Conservation (phyloP, 192 early-diverging fungal genomes). For the Dissophora globulifera region DNA sequence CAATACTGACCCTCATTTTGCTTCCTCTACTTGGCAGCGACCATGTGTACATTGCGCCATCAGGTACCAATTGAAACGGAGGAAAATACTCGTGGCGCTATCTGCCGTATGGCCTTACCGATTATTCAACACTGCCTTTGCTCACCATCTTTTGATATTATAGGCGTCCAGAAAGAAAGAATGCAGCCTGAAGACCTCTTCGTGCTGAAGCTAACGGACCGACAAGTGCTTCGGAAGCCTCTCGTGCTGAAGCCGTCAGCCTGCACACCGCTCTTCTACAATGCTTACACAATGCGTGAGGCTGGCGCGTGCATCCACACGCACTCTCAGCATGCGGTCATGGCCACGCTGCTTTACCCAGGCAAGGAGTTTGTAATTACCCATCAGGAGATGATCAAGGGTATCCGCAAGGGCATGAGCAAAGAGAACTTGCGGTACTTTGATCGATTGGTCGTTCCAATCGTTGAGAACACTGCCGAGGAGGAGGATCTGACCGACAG, state of each 20-base stretch:
- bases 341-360: conserved; percentile 86
- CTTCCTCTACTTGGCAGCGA: conserved; percentile 53
- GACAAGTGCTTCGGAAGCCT: conserved; percentile 75
- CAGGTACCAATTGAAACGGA: conserved; percentile 45
- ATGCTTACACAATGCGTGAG: conserved; percentile 85
- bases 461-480: conserved; percentile 95
- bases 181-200: conserved; percentile 88
- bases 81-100: too few species aligned
- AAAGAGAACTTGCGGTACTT: conserved; percentile 76
- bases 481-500: conserved; percentile 91
- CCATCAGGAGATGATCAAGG: conserved; percentile 99
- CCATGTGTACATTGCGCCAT: conserved; percentile 88
- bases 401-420: conserved; percentile 81
- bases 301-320: conserved; percentile 96
- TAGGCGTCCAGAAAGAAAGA: conserved; percentile 95
- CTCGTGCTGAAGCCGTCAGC: conserved; percentile 83
- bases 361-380: conserved; percentile 86
- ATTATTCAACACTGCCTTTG: too few species aligned
- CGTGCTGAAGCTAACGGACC: conserved; percentile 73
- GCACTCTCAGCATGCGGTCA: conserved; percentile 95
- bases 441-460: conserved; percentile 89
- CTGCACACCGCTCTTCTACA: conserved; percentile 96
- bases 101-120: too few species aligned
- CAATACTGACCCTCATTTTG: not conserved
- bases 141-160: too few species aligned